These are phyloP conservation scores for Diaporthe longicolla DNA, from an alignment of 2,329 filamentous ascomycete genomes.

Conservation along the genomic window DNA sequence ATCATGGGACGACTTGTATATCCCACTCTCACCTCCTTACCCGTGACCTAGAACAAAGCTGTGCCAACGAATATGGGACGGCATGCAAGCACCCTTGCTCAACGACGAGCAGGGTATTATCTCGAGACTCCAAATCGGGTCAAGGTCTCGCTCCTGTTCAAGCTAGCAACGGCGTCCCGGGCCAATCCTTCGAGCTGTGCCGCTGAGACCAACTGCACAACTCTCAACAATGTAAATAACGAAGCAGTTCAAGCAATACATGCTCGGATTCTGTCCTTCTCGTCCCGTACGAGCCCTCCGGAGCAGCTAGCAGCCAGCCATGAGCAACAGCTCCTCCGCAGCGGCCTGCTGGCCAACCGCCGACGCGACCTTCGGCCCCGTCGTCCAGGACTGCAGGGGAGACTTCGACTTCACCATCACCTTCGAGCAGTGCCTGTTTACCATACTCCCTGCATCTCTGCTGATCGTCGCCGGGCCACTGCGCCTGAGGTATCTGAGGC, in stretches of 20 bases:
- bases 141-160: not conserved
- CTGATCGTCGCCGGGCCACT: conserved; percentile 52
- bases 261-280: not conserved
- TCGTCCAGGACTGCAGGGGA: conserved; percentile 55
- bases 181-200: conserved; percentile 5
- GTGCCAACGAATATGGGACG: not conserved
- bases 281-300: not conserved
- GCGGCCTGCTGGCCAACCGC: conserved; percentile 39
- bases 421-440: conserved; percentile 57
- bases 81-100: not conserved
- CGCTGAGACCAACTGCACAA: not conserved
- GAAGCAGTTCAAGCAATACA: not conserved
- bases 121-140: not conserved
- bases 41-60: not conserved
- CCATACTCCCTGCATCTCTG: conserved; percentile 50
- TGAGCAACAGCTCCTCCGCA: conserved; percentile 34
- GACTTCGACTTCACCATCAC: conserved; percentile 66
- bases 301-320: not conserved
- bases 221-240: not conserved
- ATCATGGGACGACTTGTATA: not conserved
- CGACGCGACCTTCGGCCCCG: conserved; percentile 60
- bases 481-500: conserved; percentile 49
- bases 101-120: not conserved
- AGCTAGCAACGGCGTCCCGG: not conserved
- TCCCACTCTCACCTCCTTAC: not conserved